Conservation (phyloP, 2,329 filamentous ascomycete species). For the Cercospora beticola region DNA sequence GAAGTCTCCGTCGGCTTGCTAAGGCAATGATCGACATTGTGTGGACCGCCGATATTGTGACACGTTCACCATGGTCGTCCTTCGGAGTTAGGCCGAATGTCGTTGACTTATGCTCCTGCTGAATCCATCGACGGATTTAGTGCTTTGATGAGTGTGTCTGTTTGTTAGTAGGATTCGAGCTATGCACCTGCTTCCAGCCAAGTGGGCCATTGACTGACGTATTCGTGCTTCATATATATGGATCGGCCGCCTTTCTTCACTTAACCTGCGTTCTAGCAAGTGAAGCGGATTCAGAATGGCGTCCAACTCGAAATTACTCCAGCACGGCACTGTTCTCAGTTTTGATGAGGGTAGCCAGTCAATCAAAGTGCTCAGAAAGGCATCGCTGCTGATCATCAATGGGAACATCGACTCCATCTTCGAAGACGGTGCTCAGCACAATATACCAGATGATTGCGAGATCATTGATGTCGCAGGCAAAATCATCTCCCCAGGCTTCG, state of each 20-base stretch:
- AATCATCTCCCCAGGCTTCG: constrained; percentile 57
- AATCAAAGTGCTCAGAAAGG: constrained; percentile 43
- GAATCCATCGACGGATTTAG: neutral
- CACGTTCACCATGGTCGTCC: neutral
- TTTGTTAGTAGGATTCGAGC: neutral
- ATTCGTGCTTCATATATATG: neutral
- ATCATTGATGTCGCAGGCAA: constrained; percentile 51
- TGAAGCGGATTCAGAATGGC: neutral
- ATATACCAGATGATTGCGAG: constrained; percentile 38
- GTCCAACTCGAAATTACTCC: neutral
- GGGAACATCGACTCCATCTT: constrained; percentile 43
- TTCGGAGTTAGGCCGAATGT: neutral
- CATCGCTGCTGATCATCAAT: constrained; percentile 43
- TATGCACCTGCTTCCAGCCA: neutral
- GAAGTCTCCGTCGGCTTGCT: neutral
- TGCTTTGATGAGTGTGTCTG: neutral
- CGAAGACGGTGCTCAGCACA: constrained; percentile 21
- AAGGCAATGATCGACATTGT: neutral
- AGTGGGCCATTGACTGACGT: neutral
- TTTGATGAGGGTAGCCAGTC: constrained; percentile 40
- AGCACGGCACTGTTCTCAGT: constrained; percentile 45
- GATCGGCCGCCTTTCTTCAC: neutral
- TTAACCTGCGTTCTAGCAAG: neutral
- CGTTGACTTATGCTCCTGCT: neutral
- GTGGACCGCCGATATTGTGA: neutral